These are phyloP conservation scores for Boeremia exigua DNA, from an alignment of 2,329 filamentous ascomycete species.

Conservation along the genomic window DNA sequence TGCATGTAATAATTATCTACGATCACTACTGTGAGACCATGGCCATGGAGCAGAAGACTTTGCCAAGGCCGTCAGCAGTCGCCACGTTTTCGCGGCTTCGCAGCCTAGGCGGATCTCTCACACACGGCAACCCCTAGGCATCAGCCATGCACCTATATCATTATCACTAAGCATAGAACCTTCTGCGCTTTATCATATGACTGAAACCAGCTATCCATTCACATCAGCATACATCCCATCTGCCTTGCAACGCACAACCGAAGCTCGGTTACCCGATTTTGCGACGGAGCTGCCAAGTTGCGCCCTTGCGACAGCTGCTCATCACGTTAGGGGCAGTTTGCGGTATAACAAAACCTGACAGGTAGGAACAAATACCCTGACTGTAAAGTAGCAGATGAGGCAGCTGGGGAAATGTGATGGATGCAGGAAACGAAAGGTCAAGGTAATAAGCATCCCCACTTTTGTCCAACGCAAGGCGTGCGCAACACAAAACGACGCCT, in stretches of 20 bases:
- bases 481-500: no score
- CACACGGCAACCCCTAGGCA: neutral
- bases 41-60: neutral
- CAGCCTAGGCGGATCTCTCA: neutral
- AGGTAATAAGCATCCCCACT: neutral
- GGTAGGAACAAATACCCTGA: neutral
- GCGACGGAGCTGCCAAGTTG: no score
- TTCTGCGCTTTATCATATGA: no score
- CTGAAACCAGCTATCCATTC: no score
- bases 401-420: slow-evolving; percentile 10
- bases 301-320: neutral
- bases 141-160: no score
- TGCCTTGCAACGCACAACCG: no score
- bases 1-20: no score
- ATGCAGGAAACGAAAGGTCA: slow-evolving; percentile 10
- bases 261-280: no score
- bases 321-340: neutral
- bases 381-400: neutral
- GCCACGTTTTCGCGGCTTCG: neutral
- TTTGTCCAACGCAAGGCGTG: neutral
- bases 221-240: no score
- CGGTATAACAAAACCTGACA: neutral
- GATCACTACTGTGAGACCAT: neutral
- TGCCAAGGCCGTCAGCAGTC: neutral
- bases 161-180: no score